Evolutionary conservation across 768 basidiomycete genomes (phyloP).

Genomic region (Rossbeevera mucosa): DNA sequence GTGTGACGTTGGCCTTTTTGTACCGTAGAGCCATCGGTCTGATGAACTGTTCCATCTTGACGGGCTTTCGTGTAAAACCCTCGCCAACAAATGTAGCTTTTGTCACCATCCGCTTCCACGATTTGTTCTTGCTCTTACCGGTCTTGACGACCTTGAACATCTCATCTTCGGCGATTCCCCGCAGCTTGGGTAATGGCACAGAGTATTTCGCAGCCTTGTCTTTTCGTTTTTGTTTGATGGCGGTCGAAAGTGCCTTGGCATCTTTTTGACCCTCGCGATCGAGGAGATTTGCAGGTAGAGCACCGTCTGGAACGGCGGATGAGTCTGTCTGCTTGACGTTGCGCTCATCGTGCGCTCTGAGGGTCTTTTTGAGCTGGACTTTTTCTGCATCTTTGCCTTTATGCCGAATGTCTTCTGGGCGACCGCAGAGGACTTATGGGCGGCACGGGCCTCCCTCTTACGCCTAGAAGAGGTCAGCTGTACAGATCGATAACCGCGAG

Average conservation of each 20-base stretch:
- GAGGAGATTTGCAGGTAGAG: conserved; percentile 90
- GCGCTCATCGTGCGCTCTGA: conserved; percentile 98
- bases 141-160: conserved; percentile 99
- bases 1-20: conserved; percentile 98
- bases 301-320: conserved; percentile 79
- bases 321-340: conserved; percentile 93
- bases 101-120: conserved; percentile 99
- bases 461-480: conserved; percentile 44
- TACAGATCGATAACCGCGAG: background rate
- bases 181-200: conserved; percentile 93
- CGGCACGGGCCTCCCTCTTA: conserved; percentile 76
- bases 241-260: conserved; percentile 91
- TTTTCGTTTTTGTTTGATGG: conserved; percentile 97
- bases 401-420: conserved; percentile 95
- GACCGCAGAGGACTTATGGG: conserved; percentile 69
- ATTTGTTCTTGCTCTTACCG: conserved; percentile 91
- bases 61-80: conserved; percentile 95
- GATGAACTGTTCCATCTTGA: conserved; percentile 98
- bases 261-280: conserved; percentile 98
- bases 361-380: conserved; percentile 98
- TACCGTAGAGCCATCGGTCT: conserved; percentile 96
- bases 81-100: conserved; percentile 99
- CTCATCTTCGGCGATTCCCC: conserved; percentile 98
- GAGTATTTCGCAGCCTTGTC: conserved; percentile 99
- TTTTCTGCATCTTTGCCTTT: conserved; percentile 98